Conservation (phyloP, 805 yeast genomes). For the Candida chauliodis region DNA sequence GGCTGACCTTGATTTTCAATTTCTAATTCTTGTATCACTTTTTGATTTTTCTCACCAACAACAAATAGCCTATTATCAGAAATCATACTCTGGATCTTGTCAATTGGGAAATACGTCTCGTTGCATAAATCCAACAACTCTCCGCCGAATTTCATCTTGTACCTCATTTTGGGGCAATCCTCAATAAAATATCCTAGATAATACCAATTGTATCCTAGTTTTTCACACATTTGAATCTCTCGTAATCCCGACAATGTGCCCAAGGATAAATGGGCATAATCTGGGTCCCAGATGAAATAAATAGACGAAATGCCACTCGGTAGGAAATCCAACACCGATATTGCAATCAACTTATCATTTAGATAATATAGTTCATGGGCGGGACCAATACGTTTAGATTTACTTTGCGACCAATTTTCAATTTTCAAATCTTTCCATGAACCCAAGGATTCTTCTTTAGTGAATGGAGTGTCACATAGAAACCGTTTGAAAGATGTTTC, state of each 20-base stretch:
- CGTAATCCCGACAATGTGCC: constrained; percentile 77
- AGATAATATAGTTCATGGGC: constrained; percentile 76
- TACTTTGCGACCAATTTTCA: constrained; percentile 32
- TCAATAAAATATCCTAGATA: constrained; percentile 79
- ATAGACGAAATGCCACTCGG: constrained; percentile 79
- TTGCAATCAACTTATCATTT: constrained; percentile 61
- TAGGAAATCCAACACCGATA: constrained; percentile 73
- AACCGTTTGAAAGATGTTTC: constrained; percentile 55
- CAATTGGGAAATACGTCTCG: constrained; percentile 40
- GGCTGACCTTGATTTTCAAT: constrained; percentile 16
- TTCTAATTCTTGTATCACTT: constrained; percentile 10
- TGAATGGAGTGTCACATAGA: constrained; percentile 67
- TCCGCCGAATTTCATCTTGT: constrained; percentile 77
- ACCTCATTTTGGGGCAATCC: constrained; percentile 78
- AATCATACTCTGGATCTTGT: constrained; percentile 23
- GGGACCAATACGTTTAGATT: constrained; percentile 46
- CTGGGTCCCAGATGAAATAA: constrained; percentile 87
- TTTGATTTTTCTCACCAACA: constrained; percentile 14
- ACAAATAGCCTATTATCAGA: constrained; percentile 30
- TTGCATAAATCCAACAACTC: constrained; percentile 58
- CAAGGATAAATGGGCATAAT: constrained; percentile 59
- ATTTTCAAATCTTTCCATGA: constrained; percentile 20
- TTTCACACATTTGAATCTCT: constrained; percentile 56
- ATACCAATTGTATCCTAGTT: constrained; percentile 51
- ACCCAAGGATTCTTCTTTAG: constrained; percentile 21